A percentile compares a stretch with the other conserved stretches of the same genome.
phyloP scores from a whole-genome alignment of 164 flowering plant genomes.

The Aristolochia californica region DNA sequence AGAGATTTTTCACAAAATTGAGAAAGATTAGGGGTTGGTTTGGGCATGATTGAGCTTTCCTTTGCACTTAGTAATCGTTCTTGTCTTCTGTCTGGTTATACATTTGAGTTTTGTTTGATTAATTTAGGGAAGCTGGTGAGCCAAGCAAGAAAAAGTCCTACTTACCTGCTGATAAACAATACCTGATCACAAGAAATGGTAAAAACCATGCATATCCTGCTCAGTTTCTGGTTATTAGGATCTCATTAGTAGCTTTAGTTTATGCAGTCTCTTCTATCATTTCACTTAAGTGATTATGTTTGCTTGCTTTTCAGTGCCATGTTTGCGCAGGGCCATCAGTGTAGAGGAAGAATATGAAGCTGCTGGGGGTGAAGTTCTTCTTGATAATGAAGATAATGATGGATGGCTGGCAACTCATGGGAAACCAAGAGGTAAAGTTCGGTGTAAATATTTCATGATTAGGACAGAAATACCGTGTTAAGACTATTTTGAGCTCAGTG shows the following conservation, averaged over 20 bases:
- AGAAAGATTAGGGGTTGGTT: not conserved
- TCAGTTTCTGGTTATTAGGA: not conserved
- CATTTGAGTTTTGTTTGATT: not conserved
- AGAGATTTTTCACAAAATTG: not conserved
- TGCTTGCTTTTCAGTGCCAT: slow-evolving; percentile 54
- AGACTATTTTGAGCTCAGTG: not conserved
- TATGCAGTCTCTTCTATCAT: not conserved
- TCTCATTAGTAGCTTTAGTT: not conserved
- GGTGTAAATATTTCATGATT: no score
- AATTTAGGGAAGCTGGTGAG: slow-evolving; percentile 88
- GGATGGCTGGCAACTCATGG: slow-evolving; percentile 99
- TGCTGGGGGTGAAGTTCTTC: slow-evolving; percentile 90
- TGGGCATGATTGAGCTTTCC: not conserved
- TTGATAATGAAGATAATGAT: slow-evolving; percentile 87
- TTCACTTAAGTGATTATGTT: not conserved
- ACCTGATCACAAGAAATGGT: slow-evolving; percentile 94
- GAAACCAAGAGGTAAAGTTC: slow-evolving; percentile 59
- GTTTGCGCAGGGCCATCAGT: slow-evolving; percentile 82
- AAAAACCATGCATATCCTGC: slow-evolving; percentile 4
- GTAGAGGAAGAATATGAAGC: slow-evolving; percentile 94
- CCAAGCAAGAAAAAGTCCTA: slow-evolving; percentile 89
- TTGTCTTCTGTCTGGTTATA: not conserved
- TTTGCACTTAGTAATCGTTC: no score
- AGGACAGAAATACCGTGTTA: no score
- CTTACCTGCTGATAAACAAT: slow-evolving; percentile 77